phyloP scores from a whole-genome alignment of 2,329 filamentous ascomycete species.

The Diaporthe amygdali region DNA sequence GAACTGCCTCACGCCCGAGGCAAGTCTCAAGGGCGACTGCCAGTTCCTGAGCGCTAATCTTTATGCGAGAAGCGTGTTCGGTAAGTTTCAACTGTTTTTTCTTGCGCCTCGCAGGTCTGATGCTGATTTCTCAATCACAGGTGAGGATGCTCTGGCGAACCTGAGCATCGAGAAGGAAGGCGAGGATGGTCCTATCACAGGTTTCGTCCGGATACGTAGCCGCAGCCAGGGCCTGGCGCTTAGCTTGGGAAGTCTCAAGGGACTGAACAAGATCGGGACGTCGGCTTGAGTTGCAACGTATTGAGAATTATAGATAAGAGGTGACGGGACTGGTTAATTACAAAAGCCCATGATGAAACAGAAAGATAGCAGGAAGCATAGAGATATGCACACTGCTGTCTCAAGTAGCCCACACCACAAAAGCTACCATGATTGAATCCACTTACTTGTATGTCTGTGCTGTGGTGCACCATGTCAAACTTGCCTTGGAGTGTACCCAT shows the following conservation, averaged over 20 bases:
- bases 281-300: constrained; percentile 34
- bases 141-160: constrained; percentile 97
- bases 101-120: constrained; percentile 17
- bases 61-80: constrained; percentile 96
- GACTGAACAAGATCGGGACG: constrained; percentile 79
- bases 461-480: not conserved
- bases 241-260: constrained; percentile 93
- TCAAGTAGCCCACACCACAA: not conserved
- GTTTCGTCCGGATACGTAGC: constrained; percentile 97
- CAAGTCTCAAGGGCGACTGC: constrained; percentile 95
- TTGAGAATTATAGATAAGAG: not conserved
- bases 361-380: not conserved
- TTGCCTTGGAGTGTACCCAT: no score
- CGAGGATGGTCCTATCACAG: constrained; percentile 92
- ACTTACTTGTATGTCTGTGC: not conserved
- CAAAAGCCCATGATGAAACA: constrained; percentile 12
- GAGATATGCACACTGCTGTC: not conserved
- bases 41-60: constrained; percentile 97
- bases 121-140: constrained; percentile 49
- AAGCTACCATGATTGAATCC: constrained; percentile 12
- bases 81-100: constrained; percentile 64
- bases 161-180: constrained; percentile 98
- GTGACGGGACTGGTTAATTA: constrained; percentile 10
- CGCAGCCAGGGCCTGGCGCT: constrained; percentile 93
- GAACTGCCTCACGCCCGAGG: constrained; percentile 96